Conservation (phyloP, 176 grass and related monocot genomes). For the maize (Zea mays) region Zm-B73-REFERENCE-NAM-5.0 NC_050101.1:173663001-173663500, state of each 20-base stretch:
- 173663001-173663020: neutral
- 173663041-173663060: neutral
- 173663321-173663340: neutral
- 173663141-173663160: neutral
- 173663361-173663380: neutral
- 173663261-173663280: slow-evolving; percentile 3
- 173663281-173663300: neutral
- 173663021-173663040: slow-evolving; percentile 22
- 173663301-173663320: neutral
- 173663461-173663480: no score
- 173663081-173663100: slow-evolving; percentile 38
- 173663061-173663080: neutral
- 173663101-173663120: slow-evolving; percentile 32
- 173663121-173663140: slow-evolving; percentile 34
- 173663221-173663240: slow-evolving; percentile 8
- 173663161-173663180: neutral
- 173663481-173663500: neutral
- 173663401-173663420: neutral
- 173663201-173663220: neutral
- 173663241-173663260: neutral
- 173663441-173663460: slow-evolving; percentile 2
- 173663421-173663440: neutral
- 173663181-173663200: slow-evolving; percentile 35
- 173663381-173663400: neutral
- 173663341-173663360: neutral